phyloP scores from a whole-genome alignment of 768 basidiomycete genomes.

The Tricholoma terreum region DNA sequence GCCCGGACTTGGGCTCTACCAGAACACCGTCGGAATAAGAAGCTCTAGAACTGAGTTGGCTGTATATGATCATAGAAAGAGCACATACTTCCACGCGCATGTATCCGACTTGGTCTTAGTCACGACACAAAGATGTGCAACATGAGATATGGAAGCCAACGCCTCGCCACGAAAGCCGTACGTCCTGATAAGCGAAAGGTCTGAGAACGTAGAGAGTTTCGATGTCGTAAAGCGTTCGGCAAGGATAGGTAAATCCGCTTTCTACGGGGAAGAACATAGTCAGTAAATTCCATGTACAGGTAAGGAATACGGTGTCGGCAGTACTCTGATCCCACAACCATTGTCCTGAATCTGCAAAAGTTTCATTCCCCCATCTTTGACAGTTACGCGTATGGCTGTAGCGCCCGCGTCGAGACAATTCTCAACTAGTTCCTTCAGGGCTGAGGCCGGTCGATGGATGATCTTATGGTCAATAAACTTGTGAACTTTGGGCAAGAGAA shows the following conservation, averaged over 20 bases:
- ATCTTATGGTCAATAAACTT: conserved; percentile 21
- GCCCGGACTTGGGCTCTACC: conserved; percentile 66
- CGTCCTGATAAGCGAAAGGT: conserved; percentile 78
- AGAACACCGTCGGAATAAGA: conserved; percentile 77
- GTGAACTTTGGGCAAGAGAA: neutral
- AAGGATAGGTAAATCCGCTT: conserved; percentile 82
- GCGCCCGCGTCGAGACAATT: conserved; percentile 93
- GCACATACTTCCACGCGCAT: conserved; percentile 90
- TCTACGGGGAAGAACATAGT: conserved; percentile 42
- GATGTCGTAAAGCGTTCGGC: conserved; percentile 96
- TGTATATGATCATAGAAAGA: neutral
- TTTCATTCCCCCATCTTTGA: conserved; percentile 96
- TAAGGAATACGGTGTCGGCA: conserved; percentile 5
- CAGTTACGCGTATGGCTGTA: conserved; percentile 79
- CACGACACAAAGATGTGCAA: conserved; percentile 83
- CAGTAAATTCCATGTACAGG: neutral
- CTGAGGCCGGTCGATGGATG: conserved; percentile 76
- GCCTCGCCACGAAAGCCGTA: conserved; percentile 99
- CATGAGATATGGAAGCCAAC: conserved; percentile 92
- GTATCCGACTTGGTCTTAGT: conserved; percentile 82
- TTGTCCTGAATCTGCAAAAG: conserved; percentile 95
- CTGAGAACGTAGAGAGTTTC: conserved; percentile 83
- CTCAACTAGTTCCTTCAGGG: conserved; percentile 93
- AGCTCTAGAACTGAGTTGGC: conserved; percentile 49
- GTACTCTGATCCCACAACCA: conserved; percentile 88